Percentiles rank a stretch among this genome's conserved stretches.
These are phyloP conservation scores for Leptodermis oblonga DNA, from an alignment of 257 asterid species.

Conservation along the genomic window DNA sequence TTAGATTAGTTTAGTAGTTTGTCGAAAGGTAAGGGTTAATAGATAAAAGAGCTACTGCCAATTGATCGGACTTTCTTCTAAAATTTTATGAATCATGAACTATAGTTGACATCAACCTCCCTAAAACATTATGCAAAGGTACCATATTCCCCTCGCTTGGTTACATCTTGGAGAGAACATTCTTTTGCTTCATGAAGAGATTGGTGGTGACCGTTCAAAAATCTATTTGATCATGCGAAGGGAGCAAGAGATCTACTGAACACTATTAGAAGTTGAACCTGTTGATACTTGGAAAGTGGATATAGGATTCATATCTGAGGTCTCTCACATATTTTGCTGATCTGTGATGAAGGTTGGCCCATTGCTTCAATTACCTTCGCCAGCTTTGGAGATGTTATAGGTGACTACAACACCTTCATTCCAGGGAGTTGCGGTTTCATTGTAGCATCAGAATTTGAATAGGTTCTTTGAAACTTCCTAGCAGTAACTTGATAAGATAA, in stretches of 20 bases:
- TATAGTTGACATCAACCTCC: too few relatives aligned
- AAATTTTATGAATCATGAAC: too few relatives aligned
- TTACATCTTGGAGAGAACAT: conserved; percentile 51
- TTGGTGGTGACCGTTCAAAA: conserved; percentile 63
- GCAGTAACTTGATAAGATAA: background rate
- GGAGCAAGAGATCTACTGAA: conserved; percentile 47
- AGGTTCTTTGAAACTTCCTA: conserved; percentile 23
- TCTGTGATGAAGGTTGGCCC: conserved; percentile 54
- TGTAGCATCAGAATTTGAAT: conserved; percentile 33
- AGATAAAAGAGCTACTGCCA: too few relatives aligned
- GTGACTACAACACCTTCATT: conserved; percentile 47
- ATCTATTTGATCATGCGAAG: conserved; percentile 36
- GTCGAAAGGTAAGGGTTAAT: too few relatives aligned
- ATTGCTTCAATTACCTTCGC: conserved; percentile 50
- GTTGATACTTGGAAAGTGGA: conserved; percentile 49
- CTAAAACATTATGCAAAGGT: conserved; percentile 41
- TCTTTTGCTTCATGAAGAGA: conserved; percentile 68
- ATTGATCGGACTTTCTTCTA: too few relatives aligned
- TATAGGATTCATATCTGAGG: conserved; percentile 33
- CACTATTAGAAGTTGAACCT: conserved; percentile 47
- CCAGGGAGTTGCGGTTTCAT: conserved; percentile 45
- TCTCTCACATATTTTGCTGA: conserved; percentile 45
- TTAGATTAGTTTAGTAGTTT: too few relatives aligned
- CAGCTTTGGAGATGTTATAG: conserved; percentile 55
- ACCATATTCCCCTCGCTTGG: conserved; percentile 71